These are phyloP conservation scores for Penicillium antarcticum DNA, from an alignment of 495 filamentous ascomycete genomes.

Conservation along the genomic window DNA sequence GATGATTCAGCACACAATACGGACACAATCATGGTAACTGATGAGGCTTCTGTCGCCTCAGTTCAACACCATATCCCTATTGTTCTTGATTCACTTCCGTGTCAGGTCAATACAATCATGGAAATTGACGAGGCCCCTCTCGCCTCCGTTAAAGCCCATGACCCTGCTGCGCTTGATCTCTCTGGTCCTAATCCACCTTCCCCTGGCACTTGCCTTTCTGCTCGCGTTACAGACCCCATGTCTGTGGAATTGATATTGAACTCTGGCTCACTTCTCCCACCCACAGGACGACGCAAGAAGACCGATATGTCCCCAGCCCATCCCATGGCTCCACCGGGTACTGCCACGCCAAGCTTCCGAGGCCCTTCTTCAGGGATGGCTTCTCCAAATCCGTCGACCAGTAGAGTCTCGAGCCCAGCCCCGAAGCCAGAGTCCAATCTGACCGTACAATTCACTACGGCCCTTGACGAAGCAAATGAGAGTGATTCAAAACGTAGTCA, in stretches of 20 bases:
- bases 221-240: constrained; percentile 15
- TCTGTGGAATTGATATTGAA: constrained; percentile 10
- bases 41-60: background rate
- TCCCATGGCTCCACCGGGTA: constrained; percentile 27
- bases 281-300: constrained; percentile 16
- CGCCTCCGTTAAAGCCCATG: background rate
- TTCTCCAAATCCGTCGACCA: background rate
- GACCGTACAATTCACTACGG: constrained; percentile 27
- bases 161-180: background rate
- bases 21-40: too few species aligned
- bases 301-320: constrained; percentile 12
- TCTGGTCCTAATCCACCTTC: background rate
- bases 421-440: constrained; percentile 12
- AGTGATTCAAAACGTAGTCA: constrained; percentile 29
- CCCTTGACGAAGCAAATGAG: constrained; percentile 18
- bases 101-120: background rate
- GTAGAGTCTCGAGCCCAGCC: background rate
- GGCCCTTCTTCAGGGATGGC: constrained; percentile 8
- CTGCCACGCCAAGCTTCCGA: constrained; percentile 17
- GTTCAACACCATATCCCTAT: background rate
- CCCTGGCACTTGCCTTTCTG: constrained; percentile 7
- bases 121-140: background rate
- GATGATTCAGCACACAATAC: too few species aligned
- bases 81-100: background rate
- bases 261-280: constrained; percentile 22